A percentile compares a stretch with the other conserved stretches of the same genome.
Evolutionary conservation across 2,329 filamentous ascomycete genomes (phyloP).

Genomic region (Colletotrichum liriopes): DNA sequence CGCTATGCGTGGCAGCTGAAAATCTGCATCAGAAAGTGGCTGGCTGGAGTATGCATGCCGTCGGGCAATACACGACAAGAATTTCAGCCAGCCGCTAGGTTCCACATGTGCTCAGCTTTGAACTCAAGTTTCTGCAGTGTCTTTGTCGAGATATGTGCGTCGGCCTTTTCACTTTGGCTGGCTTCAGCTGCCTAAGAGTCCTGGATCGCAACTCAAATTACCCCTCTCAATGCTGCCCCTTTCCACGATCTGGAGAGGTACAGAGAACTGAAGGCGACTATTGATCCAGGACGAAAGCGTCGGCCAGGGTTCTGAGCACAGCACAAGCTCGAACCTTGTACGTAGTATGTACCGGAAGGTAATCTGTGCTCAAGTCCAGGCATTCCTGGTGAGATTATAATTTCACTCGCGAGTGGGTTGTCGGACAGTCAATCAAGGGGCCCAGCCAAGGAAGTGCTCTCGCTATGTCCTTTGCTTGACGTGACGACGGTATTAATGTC

Average conservation of each 20-base stretch:
- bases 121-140: neutral
- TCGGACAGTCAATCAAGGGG: neutral
- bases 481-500: neutral
- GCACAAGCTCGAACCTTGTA: neutral
- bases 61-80: neutral
- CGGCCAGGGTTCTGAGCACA: neutral
- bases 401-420: neutral
- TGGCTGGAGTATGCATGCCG: neutral
- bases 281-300: neutral
- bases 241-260: neutral
- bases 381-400: neutral
- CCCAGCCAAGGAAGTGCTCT: neutral
- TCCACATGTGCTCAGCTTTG: neutral
- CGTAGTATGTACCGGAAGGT: neutral
- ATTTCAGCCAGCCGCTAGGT: neutral
- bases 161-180: neutral
- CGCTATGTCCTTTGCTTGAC: neutral
- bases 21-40: neutral
- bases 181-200: neutral
- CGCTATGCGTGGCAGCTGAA: neutral
- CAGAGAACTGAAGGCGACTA: neutral
- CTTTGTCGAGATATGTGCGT: neutral
- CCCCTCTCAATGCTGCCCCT: neutral
- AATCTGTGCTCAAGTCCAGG: neutral
- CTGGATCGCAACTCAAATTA: neutral